Conservation (phyloP, 2,329 filamentous ascomycete genomes). For the Epicoccum sorghinum region DNA sequence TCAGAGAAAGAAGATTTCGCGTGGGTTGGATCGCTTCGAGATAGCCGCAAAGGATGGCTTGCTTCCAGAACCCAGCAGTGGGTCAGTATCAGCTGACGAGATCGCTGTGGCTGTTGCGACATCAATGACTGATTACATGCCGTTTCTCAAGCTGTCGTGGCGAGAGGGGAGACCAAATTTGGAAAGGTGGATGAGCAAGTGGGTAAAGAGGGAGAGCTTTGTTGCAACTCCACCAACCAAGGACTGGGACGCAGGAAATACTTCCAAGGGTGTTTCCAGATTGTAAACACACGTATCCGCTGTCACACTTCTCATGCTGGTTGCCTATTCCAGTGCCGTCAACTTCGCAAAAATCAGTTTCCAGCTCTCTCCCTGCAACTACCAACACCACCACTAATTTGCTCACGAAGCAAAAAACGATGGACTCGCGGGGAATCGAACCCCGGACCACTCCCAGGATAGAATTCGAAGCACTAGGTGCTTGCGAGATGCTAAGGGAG, state of each 20-base stretch:
- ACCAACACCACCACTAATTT: too few relatives aligned
- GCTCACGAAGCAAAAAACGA: neutral
- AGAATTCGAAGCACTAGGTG: neutral
- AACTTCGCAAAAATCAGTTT: too few relatives aligned
- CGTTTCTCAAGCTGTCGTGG: slow-evolving; percentile 26
- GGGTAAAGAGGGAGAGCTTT: slow-evolving; percentile 31
- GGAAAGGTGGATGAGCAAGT: slow-evolving; percentile 31
- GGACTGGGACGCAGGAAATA: slow-evolving; percentile 21
- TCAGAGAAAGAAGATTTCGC: slow-evolving; percentile 34
- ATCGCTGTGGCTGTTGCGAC: slow-evolving; percentile 31
- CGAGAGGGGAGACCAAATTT: slow-evolving; percentile 24
- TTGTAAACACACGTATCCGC: slow-evolving; percentile 4
- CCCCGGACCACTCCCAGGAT: slow-evolving; percentile 21
- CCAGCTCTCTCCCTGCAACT: too few relatives aligned
- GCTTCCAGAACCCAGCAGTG: slow-evolving; percentile 13
- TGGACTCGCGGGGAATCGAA: slow-evolving; percentile 14
- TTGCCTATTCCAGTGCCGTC: too few relatives aligned
- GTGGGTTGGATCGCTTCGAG: slow-evolving; percentile 35
- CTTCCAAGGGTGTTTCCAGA: slow-evolving; percentile 6
- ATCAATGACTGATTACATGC: slow-evolving; percentile 18
- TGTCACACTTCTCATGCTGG: too few relatives aligned
- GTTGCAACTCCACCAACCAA: slow-evolving; percentile 22
- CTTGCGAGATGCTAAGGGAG: slow-evolving; percentile 8
- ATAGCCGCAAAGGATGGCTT: slow-evolving; percentile 21
- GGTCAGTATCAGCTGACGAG: slow-evolving; percentile 25